Conservation (phyloP, 768 basidiomycete genomes). For the Candolleomyces eurysporus region DNA sequence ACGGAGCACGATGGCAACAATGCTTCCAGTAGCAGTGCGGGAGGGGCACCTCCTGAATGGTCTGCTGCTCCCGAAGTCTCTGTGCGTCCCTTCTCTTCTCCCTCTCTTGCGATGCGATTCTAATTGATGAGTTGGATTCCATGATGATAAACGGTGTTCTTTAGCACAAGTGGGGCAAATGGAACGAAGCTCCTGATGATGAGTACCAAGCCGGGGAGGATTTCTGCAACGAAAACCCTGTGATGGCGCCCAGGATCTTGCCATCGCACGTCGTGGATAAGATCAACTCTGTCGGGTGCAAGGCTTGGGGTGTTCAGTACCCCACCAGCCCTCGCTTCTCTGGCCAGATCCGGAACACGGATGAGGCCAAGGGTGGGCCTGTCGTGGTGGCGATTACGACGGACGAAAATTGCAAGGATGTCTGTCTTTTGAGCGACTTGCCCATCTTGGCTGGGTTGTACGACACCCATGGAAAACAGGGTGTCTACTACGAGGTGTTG, state of each 20-base stretch:
- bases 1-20: neutral
- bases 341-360: conserved; percentile 36
- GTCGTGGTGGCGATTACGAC: conserved; percentile 44
- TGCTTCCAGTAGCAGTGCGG: neutral
- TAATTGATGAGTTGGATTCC: neutral
- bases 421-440: conserved; percentile 56
- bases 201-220: conserved; percentile 50
- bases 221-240: conserved; percentile 45
- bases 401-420: conserved; percentile 39
- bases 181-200: conserved; percentile 54
- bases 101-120: neutral
- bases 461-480: conserved; percentile 48
- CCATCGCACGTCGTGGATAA: conserved; percentile 52
- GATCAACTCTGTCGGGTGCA: conserved; percentile 45
- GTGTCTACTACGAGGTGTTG: conserved; percentile 64
- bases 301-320: conserved; percentile 52
- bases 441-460: conserved; percentile 63
- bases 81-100: conserved; percentile 19
- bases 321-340: conserved; percentile 42
- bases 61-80: conserved; percentile 55
- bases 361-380: conserved; percentile 28
- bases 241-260: conserved; percentile 43
- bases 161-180: conserved; percentile 47
- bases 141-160: neutral
- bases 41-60: conserved; percentile 49